Conservation (phyloP, 805 yeast species). For the Yamadazyma akitaensis region DNA sequence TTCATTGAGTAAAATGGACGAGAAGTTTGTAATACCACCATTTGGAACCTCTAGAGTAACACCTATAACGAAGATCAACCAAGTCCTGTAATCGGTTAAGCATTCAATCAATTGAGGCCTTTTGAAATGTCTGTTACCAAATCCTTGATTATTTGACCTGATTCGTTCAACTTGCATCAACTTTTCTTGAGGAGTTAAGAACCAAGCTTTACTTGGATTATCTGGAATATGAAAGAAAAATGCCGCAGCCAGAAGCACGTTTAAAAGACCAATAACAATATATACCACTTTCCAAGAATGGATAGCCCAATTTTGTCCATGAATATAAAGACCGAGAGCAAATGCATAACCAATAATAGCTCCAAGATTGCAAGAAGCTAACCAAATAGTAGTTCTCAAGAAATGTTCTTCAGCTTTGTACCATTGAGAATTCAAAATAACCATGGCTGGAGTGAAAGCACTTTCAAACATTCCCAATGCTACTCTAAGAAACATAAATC, state of each 20-base stretch:
- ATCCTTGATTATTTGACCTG: conserved; percentile 36
- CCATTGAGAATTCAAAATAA: conserved; percentile 32
- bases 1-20: conserved; percentile 26
- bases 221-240: conserved; percentile 44
- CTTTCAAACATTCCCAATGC: conserved; percentile 39
- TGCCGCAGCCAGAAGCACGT: conserved; percentile 47
- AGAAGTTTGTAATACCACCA: conserved; percentile 34
- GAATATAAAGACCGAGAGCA: conserved; percentile 50
- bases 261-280: conserved; percentile 56
- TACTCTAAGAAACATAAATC: conserved; percentile 34
- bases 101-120: conserved; percentile 34
- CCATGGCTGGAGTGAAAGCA: conserved; percentile 36
- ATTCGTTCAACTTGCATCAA: conserved; percentile 30
- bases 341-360: conserved; percentile 41
- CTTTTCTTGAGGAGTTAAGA: conserved; percentile 31
- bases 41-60: conserved; percentile 27
- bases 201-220: conserved; percentile 33
- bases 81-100: conserved; percentile 30
- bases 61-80: conserved; percentile 29
- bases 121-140: conserved; percentile 37
- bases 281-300: conserved; percentile 61
- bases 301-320: conserved; percentile 36
- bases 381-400: conserved; percentile 32
- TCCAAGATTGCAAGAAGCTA: conserved; percentile 30
- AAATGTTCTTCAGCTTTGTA: conserved; percentile 30